A percentile compares a stretch with the other conserved stretches of the same genome.
These are phyloP conservation scores for Sporothrix protearum DNA, from an alignment of 2,329 filamentous ascomycete genomes.

Conservation along the genomic window DNA sequence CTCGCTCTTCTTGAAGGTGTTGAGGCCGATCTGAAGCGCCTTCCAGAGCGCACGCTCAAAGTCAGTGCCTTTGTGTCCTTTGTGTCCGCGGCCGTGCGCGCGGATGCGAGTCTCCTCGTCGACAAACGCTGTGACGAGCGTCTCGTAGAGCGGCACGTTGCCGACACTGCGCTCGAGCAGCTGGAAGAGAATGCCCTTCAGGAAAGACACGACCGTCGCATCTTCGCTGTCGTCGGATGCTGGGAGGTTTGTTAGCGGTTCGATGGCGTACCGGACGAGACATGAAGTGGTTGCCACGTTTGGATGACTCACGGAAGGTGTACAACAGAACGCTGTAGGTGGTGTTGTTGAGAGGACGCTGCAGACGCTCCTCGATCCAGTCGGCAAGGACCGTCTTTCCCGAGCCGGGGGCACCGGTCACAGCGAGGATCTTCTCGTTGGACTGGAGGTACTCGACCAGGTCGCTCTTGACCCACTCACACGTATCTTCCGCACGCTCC, in stretches of 20 bases:
- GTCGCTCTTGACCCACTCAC: slow-evolving; percentile 39
- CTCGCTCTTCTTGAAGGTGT: slow-evolving; percentile 33
- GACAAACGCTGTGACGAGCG: slow-evolving; percentile 33
- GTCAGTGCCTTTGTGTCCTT: slow-evolving; percentile 17
- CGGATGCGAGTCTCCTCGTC: not conserved
- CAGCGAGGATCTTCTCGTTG: slow-evolving; percentile 36
- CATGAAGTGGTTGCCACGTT: too few relatives aligned
- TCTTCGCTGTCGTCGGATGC: slow-evolving; percentile 35
- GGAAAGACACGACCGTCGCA: slow-evolving; percentile 35
- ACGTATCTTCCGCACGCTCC: slow-evolving; percentile 40
- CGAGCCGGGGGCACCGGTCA: slow-evolving; percentile 67
- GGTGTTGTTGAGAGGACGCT: slow-evolving; percentile 37
- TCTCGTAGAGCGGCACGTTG: slow-evolving; percentile 37
- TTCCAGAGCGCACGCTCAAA: slow-evolving; percentile 36
- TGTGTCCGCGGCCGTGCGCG: not conserved
- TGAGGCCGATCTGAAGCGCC: slow-evolving; percentile 36
- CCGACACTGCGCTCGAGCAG: slow-evolving; percentile 41
- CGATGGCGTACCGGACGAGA: too few relatives aligned
- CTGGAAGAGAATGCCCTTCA: slow-evolving; percentile 40
- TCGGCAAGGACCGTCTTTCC: slow-evolving; percentile 85
- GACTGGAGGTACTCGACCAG: slow-evolving; percentile 38
- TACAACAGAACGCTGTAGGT: slow-evolving; percentile 39
- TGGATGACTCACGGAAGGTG: slow-evolving; percentile 37
- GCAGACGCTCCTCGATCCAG: slow-evolving; percentile 42
- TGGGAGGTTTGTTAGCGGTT: slow-evolving; percentile 17